Percentiles rank a stretch among this genome's conserved stretches.
Evolutionary conservation across 345 rosid genomes (phyloP).

Genomic region (Murraya paniculata): DNA sequence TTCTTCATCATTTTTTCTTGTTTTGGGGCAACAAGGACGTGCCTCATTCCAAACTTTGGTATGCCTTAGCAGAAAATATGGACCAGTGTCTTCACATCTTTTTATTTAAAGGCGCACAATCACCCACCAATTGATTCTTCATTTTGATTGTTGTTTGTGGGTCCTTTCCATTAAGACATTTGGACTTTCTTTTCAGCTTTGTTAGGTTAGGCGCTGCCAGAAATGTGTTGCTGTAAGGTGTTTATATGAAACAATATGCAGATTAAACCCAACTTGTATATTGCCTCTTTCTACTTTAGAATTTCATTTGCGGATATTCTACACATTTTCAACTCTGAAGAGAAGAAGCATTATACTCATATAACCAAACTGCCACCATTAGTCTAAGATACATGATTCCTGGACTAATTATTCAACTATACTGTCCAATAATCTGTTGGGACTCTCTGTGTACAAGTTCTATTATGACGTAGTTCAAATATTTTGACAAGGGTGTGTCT

Average conservation of each 20-base stretch:
- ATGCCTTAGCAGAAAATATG: constrained; percentile 21
- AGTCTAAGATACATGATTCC: no score
- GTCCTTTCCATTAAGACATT: neutral
- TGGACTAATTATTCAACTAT: neutral
- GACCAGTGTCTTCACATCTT: constrained; percentile 16
- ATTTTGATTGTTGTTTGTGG: constrained; percentile 11
- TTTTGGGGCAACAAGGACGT: constrained; percentile 3
- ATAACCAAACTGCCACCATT: neutral
- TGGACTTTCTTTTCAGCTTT: neutral
- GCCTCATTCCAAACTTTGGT: constrained; percentile 1
- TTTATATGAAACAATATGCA: constrained; percentile 4
- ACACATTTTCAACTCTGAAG: neutral
- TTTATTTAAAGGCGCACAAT: neutral
- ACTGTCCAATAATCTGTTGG: neutral
- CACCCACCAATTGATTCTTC: constrained; percentile 13
- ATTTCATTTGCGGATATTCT: neutral
- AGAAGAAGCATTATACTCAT: neutral
- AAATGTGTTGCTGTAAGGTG: neutral
- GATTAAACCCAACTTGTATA: neutral
- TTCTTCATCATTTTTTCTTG: constrained; percentile 2
- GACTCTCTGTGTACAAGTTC: neutral
- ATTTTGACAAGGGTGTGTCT: no score
- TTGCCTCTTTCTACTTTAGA: neutral
- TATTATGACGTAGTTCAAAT: no score
- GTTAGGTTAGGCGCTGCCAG: constrained; percentile 3